These are phyloP conservation scores for Reticulascus tulasneorum DNA, from an alignment of 2,329 filamentous ascomycete species.

Conservation along the genomic window DNA sequence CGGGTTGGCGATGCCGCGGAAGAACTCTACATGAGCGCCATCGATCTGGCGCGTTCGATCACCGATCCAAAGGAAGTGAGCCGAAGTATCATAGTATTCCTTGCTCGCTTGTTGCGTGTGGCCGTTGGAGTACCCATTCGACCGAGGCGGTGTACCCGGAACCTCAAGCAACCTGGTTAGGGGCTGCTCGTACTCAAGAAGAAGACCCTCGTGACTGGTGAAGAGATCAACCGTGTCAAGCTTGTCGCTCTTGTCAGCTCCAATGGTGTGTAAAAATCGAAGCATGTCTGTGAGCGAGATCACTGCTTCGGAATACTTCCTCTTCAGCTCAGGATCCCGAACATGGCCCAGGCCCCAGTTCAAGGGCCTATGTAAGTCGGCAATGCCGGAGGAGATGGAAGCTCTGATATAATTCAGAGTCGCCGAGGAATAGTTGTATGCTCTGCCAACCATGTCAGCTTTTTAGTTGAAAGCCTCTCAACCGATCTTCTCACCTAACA, in stretches of 20 bases:
- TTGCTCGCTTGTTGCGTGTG: conserved; percentile 34
- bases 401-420: conserved; percentile 91
- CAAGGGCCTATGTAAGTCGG: conserved; percentile 86
- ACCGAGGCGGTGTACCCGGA: conserved; percentile 37
- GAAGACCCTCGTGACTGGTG: conserved; percentile 90
- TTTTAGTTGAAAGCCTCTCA: neutral
- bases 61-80: conserved; percentile 97
- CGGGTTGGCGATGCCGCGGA: conserved; percentile 92
- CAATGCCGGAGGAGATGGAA: conserved; percentile 80
- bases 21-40: conserved; percentile 94
- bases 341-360: conserved; percentile 96
- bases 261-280: conserved; percentile 91
- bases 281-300: conserved; percentile 84
- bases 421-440: conserved; percentile 93
- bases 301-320: conserved; percentile 83
- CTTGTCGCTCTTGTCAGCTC: conserved; percentile 78
- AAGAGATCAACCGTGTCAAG: conserved; percentile 91
- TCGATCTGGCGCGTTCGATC: conserved; percentile 92
- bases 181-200: conserved; percentile 90
- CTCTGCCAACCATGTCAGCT: conserved; percentile 40
- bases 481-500: conserved; percentile 51
- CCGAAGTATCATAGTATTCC: conserved; percentile 89
- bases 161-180: conserved; percentile 73
- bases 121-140: conserved; percentile 31
- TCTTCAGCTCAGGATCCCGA: conserved; percentile 74